These are phyloP conservation scores for Silene noctiflora DNA, from an alignment of 179 eudicot species.

Conservation along the genomic window DNA sequence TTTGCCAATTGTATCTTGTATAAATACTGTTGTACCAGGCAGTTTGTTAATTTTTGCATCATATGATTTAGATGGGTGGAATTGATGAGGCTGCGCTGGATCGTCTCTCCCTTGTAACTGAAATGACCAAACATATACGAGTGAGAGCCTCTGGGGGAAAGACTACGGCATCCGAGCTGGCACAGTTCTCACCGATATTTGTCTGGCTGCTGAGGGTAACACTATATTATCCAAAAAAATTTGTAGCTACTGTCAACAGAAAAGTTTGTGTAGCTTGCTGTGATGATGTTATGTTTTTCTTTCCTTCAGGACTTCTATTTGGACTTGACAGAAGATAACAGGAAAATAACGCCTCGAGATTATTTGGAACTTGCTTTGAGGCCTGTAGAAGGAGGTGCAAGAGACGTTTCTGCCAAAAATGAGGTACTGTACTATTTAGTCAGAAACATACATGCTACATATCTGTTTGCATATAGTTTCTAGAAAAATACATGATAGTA, in stretches of 20 bases:
- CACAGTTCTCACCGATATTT: constrained; percentile 90
- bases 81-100: constrained; percentile 97
- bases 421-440: constrained; percentile 65
- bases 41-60: neutral
- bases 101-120: constrained; percentile 95
- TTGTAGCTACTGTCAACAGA: neutral
- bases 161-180: constrained; percentile 86
- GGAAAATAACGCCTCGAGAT: constrained; percentile 91
- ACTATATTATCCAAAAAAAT: constrained; percentile 7
- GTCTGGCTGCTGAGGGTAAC: constrained; percentile 96
- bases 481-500: no score
- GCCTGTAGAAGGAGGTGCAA: constrained; percentile 71
- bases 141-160: constrained; percentile 89
- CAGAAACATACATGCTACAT: neutral
- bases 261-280: constrained; percentile 1
- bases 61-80: constrained; percentile 78
- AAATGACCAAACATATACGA: constrained; percentile 96
- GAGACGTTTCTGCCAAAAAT: constrained; percentile 82
- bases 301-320: constrained; percentile 80
- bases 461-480: no score
- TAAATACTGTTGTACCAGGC: neutral
- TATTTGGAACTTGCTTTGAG: constrained; percentile 93
- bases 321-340: constrained; percentile 83
- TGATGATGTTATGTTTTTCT: constrained; percentile 9
- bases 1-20: neutral